phyloP scores from a whole-genome alignment of 805 yeast species.

The Metschnikowia cubensis region DNA sequence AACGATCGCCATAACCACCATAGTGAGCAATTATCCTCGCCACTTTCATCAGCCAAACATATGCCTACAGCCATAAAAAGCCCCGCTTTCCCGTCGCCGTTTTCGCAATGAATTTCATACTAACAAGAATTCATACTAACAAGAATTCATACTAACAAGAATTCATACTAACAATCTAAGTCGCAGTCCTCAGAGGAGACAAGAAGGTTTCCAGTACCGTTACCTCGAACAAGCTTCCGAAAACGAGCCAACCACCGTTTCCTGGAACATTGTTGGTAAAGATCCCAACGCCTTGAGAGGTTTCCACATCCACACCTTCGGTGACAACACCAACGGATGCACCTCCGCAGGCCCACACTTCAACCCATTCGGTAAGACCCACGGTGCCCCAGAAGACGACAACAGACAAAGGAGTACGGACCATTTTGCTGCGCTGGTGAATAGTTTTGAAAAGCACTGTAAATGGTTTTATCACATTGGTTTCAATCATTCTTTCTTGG shows the following conservation, averaged over 20 bases:
- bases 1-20: slow-evolving; percentile 9
- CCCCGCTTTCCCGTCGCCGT: not conserved
- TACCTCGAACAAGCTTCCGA: slow-evolving; percentile 76
- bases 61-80: not conserved
- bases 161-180: slow-evolving; percentile 32
- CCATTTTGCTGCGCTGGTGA: no score
- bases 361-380: slow-evolving; percentile 82
- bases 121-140: no score
- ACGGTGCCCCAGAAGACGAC: slow-evolving; percentile 87
- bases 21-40: slow-evolving; percentile 15
- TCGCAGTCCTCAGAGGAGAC: slow-evolving; percentile 96
- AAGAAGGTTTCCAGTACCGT: slow-evolving; percentile 85
- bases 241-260: slow-evolving; percentile 74
- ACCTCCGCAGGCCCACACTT: slow-evolving; percentile 98
- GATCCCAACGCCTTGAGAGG: slow-evolving; percentile 87
- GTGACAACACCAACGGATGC: slow-evolving; percentile 99
- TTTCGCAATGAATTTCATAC: no score
- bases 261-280: slow-evolving; percentile 89
- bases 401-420: no score
- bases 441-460: no score
- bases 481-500: no score
- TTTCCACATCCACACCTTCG: slow-evolving; percentile 97
- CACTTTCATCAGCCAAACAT: slow-evolving; percentile 4
- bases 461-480: no score
- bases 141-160: no score